These are phyloP conservation scores for Cutaneotrichosporon spelunceum DNA, from an alignment of 1,284 basidiomycete species.

Conservation along the genomic window DNA sequence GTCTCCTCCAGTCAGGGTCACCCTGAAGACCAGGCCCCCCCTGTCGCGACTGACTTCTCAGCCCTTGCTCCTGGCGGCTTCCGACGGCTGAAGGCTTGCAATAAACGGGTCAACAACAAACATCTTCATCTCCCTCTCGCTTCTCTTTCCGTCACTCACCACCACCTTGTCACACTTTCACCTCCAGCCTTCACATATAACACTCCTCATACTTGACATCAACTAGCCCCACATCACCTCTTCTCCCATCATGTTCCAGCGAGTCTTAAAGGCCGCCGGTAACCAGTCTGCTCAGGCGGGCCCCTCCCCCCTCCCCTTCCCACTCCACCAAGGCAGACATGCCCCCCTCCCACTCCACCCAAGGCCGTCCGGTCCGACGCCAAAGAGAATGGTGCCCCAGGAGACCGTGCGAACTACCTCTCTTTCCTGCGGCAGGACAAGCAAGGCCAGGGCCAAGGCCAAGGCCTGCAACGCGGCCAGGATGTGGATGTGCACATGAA, in stretches of 20 bases:
- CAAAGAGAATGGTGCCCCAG: slow-evolving; percentile 35
- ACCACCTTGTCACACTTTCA: neutral
- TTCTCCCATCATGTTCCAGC: neutral
- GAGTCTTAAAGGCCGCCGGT: slow-evolving; percentile 1
- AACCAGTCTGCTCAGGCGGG: slow-evolving; percentile 12
- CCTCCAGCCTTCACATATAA: neutral
- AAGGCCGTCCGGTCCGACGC: slow-evolving; percentile 24
- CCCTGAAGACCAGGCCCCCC: too few relatives aligned
- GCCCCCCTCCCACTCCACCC: slow-evolving; percentile 28
- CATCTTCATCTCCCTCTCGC: too few relatives aligned
- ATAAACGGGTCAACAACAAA: too few relatives aligned
- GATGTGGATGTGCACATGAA: slow-evolving; percentile 51
- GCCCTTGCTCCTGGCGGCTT: too few relatives aligned
- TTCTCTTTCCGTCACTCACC: too few relatives aligned
- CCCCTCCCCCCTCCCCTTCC: too few relatives aligned
- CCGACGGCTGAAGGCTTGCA: too few relatives aligned
- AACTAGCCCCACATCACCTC: neutral
- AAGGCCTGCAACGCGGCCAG: too few relatives aligned
- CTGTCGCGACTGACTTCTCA: too few relatives aligned
- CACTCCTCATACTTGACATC: neutral
- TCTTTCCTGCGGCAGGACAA: slow-evolving; percentile 43
- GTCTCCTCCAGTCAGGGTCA: too few relatives aligned
- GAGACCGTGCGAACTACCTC: slow-evolving; percentile 40
- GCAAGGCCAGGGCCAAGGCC: slow-evolving; percentile 27
- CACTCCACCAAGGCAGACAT: slow-evolving; percentile 9